phyloP scores from a whole-genome alignment of 2,329 filamentous ascomycete species.

The Aspergillus costaricaensis region DNA sequence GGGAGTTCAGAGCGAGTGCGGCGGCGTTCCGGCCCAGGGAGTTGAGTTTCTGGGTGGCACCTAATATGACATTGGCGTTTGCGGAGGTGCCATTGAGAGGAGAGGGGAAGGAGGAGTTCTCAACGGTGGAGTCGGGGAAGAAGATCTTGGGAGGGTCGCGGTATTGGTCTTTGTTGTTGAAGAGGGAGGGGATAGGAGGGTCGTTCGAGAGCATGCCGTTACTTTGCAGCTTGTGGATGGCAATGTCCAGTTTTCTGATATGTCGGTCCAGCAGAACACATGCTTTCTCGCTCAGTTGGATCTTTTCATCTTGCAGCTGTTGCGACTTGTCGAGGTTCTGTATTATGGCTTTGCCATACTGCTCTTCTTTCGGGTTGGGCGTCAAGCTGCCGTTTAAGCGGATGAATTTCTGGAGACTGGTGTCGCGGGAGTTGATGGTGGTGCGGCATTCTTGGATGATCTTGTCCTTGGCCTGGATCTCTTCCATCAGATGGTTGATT shows the following conservation, averaged over 20 bases:
- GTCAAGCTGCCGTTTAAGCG: constrained; percentile 63
- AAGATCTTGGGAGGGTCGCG: constrained; percentile 51
- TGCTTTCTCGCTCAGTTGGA: constrained; percentile 61
- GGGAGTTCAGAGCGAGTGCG: constrained; percentile 45
- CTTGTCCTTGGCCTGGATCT: constrained; percentile 66
- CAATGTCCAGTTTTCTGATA: constrained; percentile 63
- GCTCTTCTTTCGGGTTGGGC: constrained; percentile 65
- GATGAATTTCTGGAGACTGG: constrained; percentile 66
- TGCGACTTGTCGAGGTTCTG: constrained; percentile 61
- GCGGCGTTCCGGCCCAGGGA: constrained; percentile 28
- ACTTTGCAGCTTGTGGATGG: constrained; percentile 60
- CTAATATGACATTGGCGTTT: constrained; percentile 56
- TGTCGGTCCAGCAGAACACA: constrained; percentile 62
- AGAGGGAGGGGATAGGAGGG: constrained; percentile 60
- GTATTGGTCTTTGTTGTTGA: constrained; percentile 51
- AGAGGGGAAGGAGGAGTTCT: constrained; percentile 44
- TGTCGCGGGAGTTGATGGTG: constrained; percentile 61
- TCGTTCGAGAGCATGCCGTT: constrained; percentile 62
- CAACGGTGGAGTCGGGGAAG: constrained; percentile 49
- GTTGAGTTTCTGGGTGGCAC: constrained; percentile 54
- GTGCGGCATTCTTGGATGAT: constrained; percentile 59
- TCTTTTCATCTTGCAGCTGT: constrained; percentile 63
- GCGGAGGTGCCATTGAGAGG: constrained; percentile 59
- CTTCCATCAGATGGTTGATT: constrained; percentile 66
- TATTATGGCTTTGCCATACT: constrained; percentile 58